Base-by-base conservation (phyloP, 495 filamentous ascomycete species). In the Physcia stellaris region DNA sequence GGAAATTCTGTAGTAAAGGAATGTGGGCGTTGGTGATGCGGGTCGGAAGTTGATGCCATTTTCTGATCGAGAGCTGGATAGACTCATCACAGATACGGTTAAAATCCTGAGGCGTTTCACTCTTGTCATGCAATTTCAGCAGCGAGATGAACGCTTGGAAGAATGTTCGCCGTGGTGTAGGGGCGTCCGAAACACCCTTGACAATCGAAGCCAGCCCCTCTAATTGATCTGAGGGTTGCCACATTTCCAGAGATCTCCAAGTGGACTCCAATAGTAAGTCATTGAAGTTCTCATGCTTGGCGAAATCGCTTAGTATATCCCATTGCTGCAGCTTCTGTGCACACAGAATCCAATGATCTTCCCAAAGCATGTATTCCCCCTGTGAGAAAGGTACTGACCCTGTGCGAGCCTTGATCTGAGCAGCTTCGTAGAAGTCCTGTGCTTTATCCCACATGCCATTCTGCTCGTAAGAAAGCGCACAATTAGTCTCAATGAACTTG, bases 361-460 rank as follows among this genome's bases (percentile, higher is more conserved):
- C 92, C 92, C 92, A 99, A 1, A 99, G 69, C 73, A 90, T 93
- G 54, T 99, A 99, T 61, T 99, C 92, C 11, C 77, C 85, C 47
- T 92, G 82, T 1, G 90, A 95, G 62, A 94, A 95, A 2, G 92
- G 87, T 43, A 94, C 74, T 11, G 81, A 80, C 21, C 86, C 88
- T 1, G 85, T 94, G 24, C 92, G 74, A 30, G 92, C 88, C 57
- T 94, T 99, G 55, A 95, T 87, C 59, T 96, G 92, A 0, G 90
- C 92, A 30, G 75, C 77, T 53, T 99, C 92, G 58, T 95, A 99
- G 62, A 94, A 79, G 47, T 80, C 76, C 57, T 96, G 92, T 10
- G 92, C 83, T 53, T 94, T 94, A 46, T 95, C 90, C 90, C 92
- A 99, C 80, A 95, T 93, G 18, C 92, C 92, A 50, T 90, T 87